Conservation (phyloP, 129 eudicot genomes). For the Ambrosia trifida region DNA sequence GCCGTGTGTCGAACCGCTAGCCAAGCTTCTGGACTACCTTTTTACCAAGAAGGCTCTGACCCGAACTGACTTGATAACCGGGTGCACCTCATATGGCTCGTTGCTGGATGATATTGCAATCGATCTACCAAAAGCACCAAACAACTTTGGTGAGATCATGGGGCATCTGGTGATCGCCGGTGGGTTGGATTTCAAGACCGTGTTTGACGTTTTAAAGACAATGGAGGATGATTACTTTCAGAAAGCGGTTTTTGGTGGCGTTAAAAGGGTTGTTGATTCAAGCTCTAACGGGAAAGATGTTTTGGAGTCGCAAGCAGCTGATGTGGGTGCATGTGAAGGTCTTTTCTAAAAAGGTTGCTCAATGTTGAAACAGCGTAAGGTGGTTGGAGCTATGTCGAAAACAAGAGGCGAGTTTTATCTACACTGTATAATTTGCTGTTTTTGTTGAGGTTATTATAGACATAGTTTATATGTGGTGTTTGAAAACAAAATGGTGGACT, state of each 20-base stretch:
- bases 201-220: slow-evolving; percentile 59
- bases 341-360: not conserved
- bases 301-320: slow-evolving; percentile 65
- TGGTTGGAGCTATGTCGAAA: not conserved
- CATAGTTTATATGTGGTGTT: slow-evolving; percentile 16
- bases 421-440: slow-evolving; percentile 5
- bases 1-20: slow-evolving; percentile 71
- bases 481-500: not conserved
- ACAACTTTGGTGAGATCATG: slow-evolving; percentile 67
- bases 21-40: slow-evolving; percentile 61
- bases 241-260: slow-evolving; percentile 63
- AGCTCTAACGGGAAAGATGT: slow-evolving; percentile 48
- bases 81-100: slow-evolving; percentile 55
- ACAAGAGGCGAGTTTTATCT: not conserved
- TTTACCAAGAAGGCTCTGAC: slow-evolving; percentile 58
- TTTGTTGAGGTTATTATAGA: slow-evolving; percentile 17
- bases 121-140: slow-evolving; percentile 90
- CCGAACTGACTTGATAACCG: slow-evolving; percentile 47
- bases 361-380: not conserved
- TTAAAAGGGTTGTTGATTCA: slow-evolving; percentile 42
- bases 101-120: slow-evolving; percentile 78
- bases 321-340: slow-evolving; percentile 65
- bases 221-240: slow-evolving; percentile 64
- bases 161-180: slow-evolving; percentile 67
- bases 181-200: slow-evolving; percentile 52